phyloP scores from a whole-genome alignment of 441 rosid species.

The Mallotus japonicus region DNA sequence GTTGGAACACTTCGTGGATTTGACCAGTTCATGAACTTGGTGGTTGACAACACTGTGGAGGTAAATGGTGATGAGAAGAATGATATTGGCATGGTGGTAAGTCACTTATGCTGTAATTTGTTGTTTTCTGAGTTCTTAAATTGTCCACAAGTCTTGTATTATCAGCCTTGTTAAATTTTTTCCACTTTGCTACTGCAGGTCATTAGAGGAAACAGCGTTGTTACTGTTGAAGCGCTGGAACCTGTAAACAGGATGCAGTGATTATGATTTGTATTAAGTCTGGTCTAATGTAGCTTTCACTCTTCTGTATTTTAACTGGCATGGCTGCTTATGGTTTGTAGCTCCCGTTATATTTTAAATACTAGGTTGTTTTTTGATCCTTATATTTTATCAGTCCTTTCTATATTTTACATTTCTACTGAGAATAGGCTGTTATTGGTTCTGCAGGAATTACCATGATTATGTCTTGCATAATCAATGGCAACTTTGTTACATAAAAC shows the following conservation, averaged over 20 bases:
- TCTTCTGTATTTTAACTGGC: constrained; percentile 10
- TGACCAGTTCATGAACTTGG: constrained; percentile 90
- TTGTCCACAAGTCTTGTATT: neutral
- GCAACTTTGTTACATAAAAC: too few relatives aligned
- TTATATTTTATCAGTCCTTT: neutral
- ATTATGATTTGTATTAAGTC: neutral
- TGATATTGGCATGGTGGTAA: constrained; percentile 89
- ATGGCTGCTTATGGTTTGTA: constrained; percentile 11
- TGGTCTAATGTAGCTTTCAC: constrained; percentile 6
- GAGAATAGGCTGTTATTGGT: neutral
- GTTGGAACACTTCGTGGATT: constrained; percentile 87
- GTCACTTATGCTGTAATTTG: constrained; percentile 20
- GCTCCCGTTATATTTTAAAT: constrained; percentile 6
- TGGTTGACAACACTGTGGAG: constrained; percentile 75
- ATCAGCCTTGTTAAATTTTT: neutral
- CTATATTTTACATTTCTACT: neutral
- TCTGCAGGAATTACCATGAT: neutral
- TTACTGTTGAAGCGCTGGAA: constrained; percentile 92
- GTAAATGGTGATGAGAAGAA: constrained; percentile 67
- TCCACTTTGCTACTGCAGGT: constrained; percentile 45
- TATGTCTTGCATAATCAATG: neutral
- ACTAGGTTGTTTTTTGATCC: too few relatives aligned
- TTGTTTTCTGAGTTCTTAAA: neutral
- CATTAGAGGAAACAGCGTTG: constrained; percentile 87
- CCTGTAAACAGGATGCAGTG: constrained; percentile 63